Evolutionary conservation across 345 rosid species (phyloP), one percentile per base, ranked within the genome.

Genomic region (Eucalyptus caleyi): DNA sequence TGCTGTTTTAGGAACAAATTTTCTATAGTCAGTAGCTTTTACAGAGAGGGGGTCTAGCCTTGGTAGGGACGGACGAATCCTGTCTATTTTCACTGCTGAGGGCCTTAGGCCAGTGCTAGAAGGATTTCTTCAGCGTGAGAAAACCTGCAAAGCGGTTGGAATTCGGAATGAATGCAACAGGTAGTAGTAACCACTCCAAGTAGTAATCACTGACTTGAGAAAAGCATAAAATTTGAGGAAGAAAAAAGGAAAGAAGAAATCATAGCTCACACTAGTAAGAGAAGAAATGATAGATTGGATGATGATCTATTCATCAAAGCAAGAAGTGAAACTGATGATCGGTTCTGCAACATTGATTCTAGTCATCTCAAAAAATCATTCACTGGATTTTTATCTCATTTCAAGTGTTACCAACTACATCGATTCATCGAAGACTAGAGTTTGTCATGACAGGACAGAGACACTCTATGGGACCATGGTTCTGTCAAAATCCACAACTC

Each of bases 131-230:
- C 54, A 16, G 54, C 7, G 21, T 51, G 54, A 51, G 21, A 51
- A 51, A 6, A 16, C 0, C 21, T 16, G 54, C 54, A 16, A 51
- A 51, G 54, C 2, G 8, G 8, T 50, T 16, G 21, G 54, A 51
- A 51, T 51, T 51, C 54, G 54, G 21, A 51, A 51, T 51, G 54
- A 51, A 51, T 51, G 99, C 94, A 91, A 97, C 94, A 30, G 96
- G 96, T 44, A 96, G 86, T 89, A 96, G 86, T 89, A 96, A 86
- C 97, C 96, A 96, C 93, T 94, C 95, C 94, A 96, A 92, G 87
- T 96, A 94, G 89, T 88, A 90, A 87, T 95, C 97, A 90, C 99
- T 96, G 92, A 72, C 90, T 67, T 21, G 12, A 42, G 49, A 27
- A 40, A 32, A 30, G 12, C 67, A 62, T 90, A 45, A 50, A 67